Base-by-base conservation (phyloP, 257 asterid species). In the Anisodus acutangulus region DNA sequence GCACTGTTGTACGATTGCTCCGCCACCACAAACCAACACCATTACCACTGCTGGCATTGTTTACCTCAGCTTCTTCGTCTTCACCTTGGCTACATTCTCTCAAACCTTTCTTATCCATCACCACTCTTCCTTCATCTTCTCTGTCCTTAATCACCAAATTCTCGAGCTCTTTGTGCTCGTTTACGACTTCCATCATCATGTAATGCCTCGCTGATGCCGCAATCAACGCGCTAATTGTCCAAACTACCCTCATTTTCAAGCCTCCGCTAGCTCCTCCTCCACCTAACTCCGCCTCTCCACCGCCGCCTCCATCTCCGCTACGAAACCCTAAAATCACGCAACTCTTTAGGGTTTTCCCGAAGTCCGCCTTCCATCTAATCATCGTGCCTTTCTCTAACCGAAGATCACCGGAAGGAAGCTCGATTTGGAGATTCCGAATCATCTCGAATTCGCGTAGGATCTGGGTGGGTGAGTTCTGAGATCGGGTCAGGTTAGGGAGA, bases 151-250 rank as follows among this genome's bases (percentile, higher is more conserved):
- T 89, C 11, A 91, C 82, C 35, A 92, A 84, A 53, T 86, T 86
- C 12, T 84, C 83, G 41, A 92, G 86, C 82, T 79, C 83, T 8
- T 55, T 87, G 67, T 90, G 95, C 88, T 92, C 95, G 63, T 63
- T 80, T 6, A 91, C 79, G 43, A 89, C 92, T 13, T 92, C 95
- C 13, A 88, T 80, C 85, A 91, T 86, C 93, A 92, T 92, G 78
- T 76, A 89, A 84, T 91, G 95, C 83, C 95, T 85, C 13, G 94
- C 91, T 26, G 95, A 91, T 43, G 95, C 94, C 5, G 95, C 93
- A 8, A 92, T 92, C 69, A 92, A 82, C 2, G 93, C 94, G 86
- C 90, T 87, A 68, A 92, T 92, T 69, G 94, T 92, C 95, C 95
- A 92, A 76, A 91, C 93, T 41, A 92, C 94, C 78, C 95, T 88